Percentiles rank a stretch among this genome's conserved stretches.
phyloP scores from a whole-genome alignment of 2,329 filamentous ascomycete species.

The Scorias spongiosa region DNA sequence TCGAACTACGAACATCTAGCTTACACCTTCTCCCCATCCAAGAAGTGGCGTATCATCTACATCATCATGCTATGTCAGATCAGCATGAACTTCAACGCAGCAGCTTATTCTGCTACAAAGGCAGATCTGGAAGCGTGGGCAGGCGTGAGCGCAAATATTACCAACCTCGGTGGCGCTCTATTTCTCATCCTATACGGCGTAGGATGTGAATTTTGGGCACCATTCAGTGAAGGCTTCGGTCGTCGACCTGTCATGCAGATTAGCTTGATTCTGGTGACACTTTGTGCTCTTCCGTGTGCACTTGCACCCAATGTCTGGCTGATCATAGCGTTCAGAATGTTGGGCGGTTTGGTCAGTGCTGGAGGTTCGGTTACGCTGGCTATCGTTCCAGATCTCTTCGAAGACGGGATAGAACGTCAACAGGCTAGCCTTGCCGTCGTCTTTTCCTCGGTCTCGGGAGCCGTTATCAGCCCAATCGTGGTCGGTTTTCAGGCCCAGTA shows the following conservation, averaged over 20 bases:
- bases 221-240: constrained; percentile 73
- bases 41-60: constrained; percentile 37
- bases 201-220: constrained; percentile 77
- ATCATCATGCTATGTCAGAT: constrained; percentile 32
- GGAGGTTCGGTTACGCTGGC: constrained; percentile 50
- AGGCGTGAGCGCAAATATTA: constrained; percentile 50
- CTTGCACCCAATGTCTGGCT: constrained; percentile 27
- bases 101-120: constrained; percentile 43
- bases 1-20: constrained; percentile 19
- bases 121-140: constrained; percentile 45
- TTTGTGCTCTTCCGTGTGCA: constrained; percentile 51
- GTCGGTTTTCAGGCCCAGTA: constrained; percentile 18
- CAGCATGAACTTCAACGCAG: constrained; percentile 41
- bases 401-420: constrained; percentile 38
- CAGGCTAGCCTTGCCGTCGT: constrained; percentile 38
- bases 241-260: constrained; percentile 61
- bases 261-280: constrained; percentile 59
- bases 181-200: constrained; percentile 72
- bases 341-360: constrained; percentile 36
- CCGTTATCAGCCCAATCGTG: constrained; percentile 18
- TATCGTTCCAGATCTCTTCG: constrained; percentile 49
- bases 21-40: constrained; percentile 29
- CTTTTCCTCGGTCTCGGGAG: constrained; percentile 19
- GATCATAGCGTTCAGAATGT: constrained; percentile 28
- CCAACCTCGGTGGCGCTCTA: constrained; percentile 58